phyloP scores from a whole-genome alignment of 202 grass and related monocot species.

The Cymbopogon flexuosus region DNA sequence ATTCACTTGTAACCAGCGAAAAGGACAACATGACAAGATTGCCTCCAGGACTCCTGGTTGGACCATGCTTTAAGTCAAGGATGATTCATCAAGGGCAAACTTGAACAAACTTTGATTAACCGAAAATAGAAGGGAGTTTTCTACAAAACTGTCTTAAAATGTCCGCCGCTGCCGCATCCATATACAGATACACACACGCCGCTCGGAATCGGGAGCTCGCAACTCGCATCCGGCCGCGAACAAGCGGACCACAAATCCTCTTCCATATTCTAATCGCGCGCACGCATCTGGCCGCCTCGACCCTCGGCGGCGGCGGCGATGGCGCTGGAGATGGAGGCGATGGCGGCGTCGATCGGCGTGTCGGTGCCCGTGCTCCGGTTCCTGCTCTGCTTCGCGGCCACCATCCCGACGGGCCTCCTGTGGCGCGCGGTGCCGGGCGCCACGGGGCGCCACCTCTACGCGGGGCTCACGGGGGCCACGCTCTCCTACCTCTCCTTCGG shows the following conservation, averaged over 20 bases:
- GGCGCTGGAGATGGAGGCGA: conserved; percentile 68
- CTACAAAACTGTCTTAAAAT: conserved; percentile 19
- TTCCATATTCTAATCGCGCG: conserved; percentile 8
- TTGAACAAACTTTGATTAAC: background rate
- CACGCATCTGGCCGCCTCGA: conserved; percentile 37
- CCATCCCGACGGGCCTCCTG: conserved; percentile 77
- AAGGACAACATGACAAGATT: background rate
- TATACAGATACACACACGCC: conserved; percentile 4
- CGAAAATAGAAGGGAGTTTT: background rate
- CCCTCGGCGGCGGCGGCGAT: conserved; percentile 25
- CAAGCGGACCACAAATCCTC: conserved; percentile 32
- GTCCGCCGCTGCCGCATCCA: background rate
- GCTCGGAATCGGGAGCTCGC: conserved; percentile 17
- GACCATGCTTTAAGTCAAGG: conserved; percentile 20
- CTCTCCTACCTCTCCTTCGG: conserved; percentile 93
- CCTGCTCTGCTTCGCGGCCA: conserved; percentile 89
- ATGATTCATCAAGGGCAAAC: background rate
- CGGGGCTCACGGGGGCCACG: conserved; percentile 59
- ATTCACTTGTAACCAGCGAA: background rate
- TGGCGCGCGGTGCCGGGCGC: conserved; percentile 61
- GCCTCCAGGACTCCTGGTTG: background rate
- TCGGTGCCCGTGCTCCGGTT: conserved; percentile 90
- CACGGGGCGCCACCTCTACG: conserved; percentile 68
- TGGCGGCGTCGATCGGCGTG: conserved; percentile 79
- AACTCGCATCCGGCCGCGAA: conserved; percentile 27